Percentiles rank a stretch among this genome's conserved stretches.
Conservation (phyloP, 1,139 yeast species). For the Debaryomyces coudertii region DNA sequence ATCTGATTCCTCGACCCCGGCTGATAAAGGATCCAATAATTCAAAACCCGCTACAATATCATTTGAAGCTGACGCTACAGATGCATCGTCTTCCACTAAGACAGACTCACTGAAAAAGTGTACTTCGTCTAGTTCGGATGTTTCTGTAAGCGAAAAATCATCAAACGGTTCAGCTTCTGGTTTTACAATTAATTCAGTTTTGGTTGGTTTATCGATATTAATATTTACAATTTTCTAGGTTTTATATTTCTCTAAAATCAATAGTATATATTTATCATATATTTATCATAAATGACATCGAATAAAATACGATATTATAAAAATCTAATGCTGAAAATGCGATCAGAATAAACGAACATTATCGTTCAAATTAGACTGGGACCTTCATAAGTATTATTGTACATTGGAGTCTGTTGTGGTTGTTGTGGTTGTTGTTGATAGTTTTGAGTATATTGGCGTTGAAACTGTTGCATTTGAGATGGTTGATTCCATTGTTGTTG, state of each 20-base stretch:
- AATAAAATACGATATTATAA: constrained; percentile 1
- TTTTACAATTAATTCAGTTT: constrained; percentile 1
- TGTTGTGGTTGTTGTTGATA: constrained; percentile 13
- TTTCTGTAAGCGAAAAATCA: neutral
- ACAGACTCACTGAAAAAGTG: constrained; percentile 1
- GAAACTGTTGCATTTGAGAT: constrained; percentile 9
- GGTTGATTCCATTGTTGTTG: constrained; percentile 13
- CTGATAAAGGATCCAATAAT: neutral
- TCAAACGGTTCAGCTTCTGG: constrained; percentile 11
- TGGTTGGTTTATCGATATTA: neutral
- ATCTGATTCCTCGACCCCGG: constrained; percentile 6
- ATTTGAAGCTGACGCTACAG: constrained; percentile 5
- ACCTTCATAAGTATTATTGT: constrained; percentile 25
- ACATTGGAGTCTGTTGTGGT: constrained; percentile 10
- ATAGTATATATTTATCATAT: constrained; percentile 1
- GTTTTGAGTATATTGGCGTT: constrained; percentile 11
- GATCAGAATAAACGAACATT: neutral
- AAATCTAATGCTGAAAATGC: constrained; percentile 3
- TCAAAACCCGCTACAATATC: constrained; percentile 2
- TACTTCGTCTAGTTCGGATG: neutral
- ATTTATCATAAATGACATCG: constrained; percentile 5
- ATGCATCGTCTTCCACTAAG: constrained; percentile 3
- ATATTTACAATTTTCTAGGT: neutral
- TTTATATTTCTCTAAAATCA: neutral
- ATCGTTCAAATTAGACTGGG: constrained; percentile 29